phyloP scores from a whole-genome alignment of 2,329 filamentous ascomycete genomes.

The Microsporum audouinii region DNA sequence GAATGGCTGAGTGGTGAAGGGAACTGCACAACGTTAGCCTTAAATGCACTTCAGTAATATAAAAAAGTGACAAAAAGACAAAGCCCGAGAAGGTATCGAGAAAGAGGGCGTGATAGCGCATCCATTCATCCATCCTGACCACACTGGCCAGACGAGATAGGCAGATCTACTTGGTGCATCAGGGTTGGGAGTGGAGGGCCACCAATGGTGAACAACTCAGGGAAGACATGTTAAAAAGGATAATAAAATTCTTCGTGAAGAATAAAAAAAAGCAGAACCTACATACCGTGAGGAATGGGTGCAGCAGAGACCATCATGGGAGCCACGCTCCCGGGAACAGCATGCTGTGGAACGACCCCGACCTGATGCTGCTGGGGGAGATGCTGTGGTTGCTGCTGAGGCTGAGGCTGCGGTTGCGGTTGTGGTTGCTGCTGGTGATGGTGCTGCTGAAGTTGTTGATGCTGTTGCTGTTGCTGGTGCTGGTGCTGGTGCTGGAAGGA shows the following conservation, averaged over 20 bases:
- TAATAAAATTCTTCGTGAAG: not conserved
- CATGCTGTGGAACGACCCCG: constrained; percentile 12
- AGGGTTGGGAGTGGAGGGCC: constrained; percentile 1
- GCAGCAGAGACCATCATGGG: constrained; percentile 15
- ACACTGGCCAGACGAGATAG: not conserved
- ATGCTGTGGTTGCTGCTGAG: constrained; percentile 10
- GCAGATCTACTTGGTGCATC: constrained; percentile 3
- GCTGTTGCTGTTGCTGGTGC: constrained; percentile 11
- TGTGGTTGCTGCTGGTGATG: constrained; percentile 10
- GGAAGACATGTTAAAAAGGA: not conserved
- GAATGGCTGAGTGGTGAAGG: constrained; percentile 9
- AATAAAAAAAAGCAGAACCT: not conserved
- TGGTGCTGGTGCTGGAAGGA: constrained; percentile 8
- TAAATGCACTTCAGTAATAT: not conserved
- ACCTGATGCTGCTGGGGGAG: constrained; percentile 12
- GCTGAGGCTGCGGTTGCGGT: constrained; percentile 12
- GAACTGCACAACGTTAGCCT: not conserved
- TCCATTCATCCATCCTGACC: not conserved
- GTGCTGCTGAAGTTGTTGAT: constrained; percentile 10
- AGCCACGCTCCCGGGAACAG: constrained; percentile 7
- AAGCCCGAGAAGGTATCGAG: not conserved
- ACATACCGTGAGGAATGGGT: constrained; percentile 12
- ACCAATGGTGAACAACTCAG: not conserved
- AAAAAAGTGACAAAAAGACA: not conserved
- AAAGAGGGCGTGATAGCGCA: not conserved